Conservation (phyloP, 1,284 basidiomycete species). For the Trichosporon sp. region DNA sequence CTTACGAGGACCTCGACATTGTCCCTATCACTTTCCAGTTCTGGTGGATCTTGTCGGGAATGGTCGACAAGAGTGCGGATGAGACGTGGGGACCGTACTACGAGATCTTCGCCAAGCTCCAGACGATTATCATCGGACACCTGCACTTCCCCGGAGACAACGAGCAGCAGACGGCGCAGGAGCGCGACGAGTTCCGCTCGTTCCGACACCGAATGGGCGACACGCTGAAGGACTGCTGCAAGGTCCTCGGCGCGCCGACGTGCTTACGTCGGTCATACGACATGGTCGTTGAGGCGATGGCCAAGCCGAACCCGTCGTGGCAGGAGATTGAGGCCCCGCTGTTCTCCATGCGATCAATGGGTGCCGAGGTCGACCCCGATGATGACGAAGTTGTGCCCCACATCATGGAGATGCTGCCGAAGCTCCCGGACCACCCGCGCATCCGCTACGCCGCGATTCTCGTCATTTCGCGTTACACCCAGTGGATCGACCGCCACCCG, state of each 20-base stretch:
- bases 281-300: constrained; percentile 73
- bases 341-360: constrained; percentile 98
- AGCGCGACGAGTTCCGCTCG: constrained; percentile 87
- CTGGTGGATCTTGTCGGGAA: constrained; percentile 90
- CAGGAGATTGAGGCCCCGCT: constrained; percentile 97
- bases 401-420: constrained; percentile 92
- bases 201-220: constrained; percentile 99
- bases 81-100: constrained; percentile 61
- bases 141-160: constrained; percentile 86
- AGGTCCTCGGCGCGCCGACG: constrained; percentile 82
- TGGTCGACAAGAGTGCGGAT: constrained; percentile 62
- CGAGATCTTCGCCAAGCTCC: constrained; percentile 79
- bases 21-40: constrained; percentile 98
- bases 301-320: constrained; percentile 66
- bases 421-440: constrained; percentile 83
- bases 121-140: constrained; percentile 85
- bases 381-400: constrained; percentile 87
- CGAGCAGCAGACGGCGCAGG: constrained; percentile 75
- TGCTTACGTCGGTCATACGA: constrained; percentile 82
- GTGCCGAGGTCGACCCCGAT: constrained; percentile 81
- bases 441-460: constrained; percentile 94
- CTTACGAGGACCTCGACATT: constrained; percentile 91
- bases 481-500: constrained; percentile 92
- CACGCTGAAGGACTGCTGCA: constrained; percentile 97
- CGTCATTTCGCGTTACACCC: constrained; percentile 93